These are phyloP conservation scores for Trichophyton simii DNA, from an alignment of 2,329 filamentous ascomycete species.

Conservation along the genomic window DNA sequence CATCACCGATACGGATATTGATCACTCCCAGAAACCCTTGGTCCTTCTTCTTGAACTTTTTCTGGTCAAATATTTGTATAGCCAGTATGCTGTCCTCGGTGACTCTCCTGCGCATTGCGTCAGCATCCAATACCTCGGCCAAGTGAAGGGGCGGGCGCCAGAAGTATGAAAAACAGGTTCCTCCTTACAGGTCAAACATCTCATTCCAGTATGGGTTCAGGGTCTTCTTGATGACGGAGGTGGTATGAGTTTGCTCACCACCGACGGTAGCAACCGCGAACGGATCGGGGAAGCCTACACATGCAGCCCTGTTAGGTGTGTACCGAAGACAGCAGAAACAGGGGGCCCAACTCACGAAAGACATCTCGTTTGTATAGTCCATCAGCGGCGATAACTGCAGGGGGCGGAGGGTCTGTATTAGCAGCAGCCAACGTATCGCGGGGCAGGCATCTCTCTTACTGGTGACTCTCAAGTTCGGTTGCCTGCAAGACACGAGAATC, in stretches of 20 bases:
- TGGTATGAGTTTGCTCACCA: conserved; percentile 98
- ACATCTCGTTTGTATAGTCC: conserved; percentile 98
- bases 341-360: conserved; percentile 60
- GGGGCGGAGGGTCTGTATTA: background rate
- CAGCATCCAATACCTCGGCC: conserved; percentile 2
- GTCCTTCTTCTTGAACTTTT: conserved; percentile 99
- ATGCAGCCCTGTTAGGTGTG: conserved; percentile 4
- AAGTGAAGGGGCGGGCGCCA: background rate
- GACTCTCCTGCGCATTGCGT: conserved; percentile 50
- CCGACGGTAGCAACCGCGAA: conserved; percentile 95
- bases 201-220: conserved; percentile 99
- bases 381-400: conserved; percentile 81
- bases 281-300: conserved; percentile 81
- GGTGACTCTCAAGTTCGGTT: conserved; percentile 82
- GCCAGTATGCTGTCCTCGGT: conserved; percentile 94
- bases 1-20: conserved; percentile 88
- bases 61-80: conserved; percentile 98
- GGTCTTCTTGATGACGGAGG: conserved; percentile 89
- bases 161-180: background rate
- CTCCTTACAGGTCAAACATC: conserved; percentile 84
- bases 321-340: background rate
- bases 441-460: conserved; percentile 44
- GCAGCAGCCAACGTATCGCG: conserved; percentile 1
- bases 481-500: conserved; percentile 35
- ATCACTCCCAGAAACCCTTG: conserved; percentile 97